These are phyloP conservation scores for Diospyros lotus DNA, from an alignment of 148 eudicot species.

Conservation along the genomic window DNA sequence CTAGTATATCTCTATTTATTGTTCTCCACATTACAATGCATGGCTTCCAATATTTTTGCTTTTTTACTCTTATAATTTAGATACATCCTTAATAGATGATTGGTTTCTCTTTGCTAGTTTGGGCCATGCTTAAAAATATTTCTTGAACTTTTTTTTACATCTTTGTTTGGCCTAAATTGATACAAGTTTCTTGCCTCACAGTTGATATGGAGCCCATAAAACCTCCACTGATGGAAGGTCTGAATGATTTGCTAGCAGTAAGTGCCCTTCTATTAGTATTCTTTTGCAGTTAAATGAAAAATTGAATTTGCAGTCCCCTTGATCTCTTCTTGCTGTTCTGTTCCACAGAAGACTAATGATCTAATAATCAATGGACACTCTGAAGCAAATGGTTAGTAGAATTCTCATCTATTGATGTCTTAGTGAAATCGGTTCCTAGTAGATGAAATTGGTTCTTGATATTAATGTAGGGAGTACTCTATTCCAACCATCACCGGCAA, in stretches of 20 bases:
- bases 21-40: not conserved
- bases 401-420: not conserved
- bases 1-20: no score
- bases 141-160: not conserved
- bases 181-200: constrained; percentile 11
- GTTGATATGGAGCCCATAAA: constrained; percentile 33
- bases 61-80: not conserved
- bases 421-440: not conserved
- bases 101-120: no score
- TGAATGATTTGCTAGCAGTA: constrained; percentile 58
- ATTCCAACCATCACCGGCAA: constrained; percentile 26
- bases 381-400: constrained; percentile 51
- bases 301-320: not conserved
- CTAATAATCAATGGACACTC: constrained; percentile 26
- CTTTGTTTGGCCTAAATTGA: not conserved
- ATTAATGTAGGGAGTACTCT: constrained; percentile 36
- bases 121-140: not conserved
- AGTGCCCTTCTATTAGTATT: constrained; percentile 20
- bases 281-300: not conserved
- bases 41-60: not conserved
- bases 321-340: constrained; percentile 3
- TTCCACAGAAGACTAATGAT: constrained; percentile 33
- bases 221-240: constrained; percentile 69
- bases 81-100: not conserved
- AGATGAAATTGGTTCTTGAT: not conserved